Evolutionary conservation across 1,284 basidiomycete genomes (phyloP).

Genomic region (Kalmanozyma brasiliensis): DNA sequence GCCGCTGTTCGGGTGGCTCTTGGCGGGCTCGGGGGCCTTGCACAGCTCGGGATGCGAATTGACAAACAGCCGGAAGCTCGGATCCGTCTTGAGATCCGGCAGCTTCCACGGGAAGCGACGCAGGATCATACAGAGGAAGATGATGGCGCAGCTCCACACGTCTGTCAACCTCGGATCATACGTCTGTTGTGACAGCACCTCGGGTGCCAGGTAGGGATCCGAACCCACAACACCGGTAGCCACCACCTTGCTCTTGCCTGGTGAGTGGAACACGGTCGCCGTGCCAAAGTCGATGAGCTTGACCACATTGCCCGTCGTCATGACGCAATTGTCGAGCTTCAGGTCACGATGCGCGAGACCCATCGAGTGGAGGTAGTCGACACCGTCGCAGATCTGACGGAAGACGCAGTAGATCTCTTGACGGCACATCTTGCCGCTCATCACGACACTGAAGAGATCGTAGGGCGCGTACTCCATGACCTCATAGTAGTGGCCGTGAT

Average conservation of each 20-base stretch:
- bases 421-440: slow-evolving; percentile 98
- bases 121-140: slow-evolving; percentile 99
- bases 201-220: slow-evolving; percentile 97
- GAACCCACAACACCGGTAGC: slow-evolving; percentile 94
- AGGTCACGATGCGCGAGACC: slow-evolving; percentile 97
- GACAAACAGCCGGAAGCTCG: slow-evolving; percentile 90
- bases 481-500: slow-evolving; percentile 89
- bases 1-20: slow-evolving; percentile 14
- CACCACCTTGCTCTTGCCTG: slow-evolving; percentile 73
- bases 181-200: slow-evolving; percentile 81
- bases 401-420: slow-evolving; percentile 99
- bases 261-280: slow-evolving; percentile 98
- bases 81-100: slow-evolving; percentile 91
- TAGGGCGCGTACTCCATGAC: slow-evolving; percentile 98
- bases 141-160: slow-evolving; percentile 98
- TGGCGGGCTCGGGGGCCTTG: slow-evolving; percentile 32
- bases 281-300: slow-evolving; percentile 99
- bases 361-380: slow-evolving; percentile 96
- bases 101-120: slow-evolving; percentile 99
- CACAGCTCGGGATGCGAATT: slow-evolving; percentile 89
- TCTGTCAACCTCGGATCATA: slow-evolving; percentile 98
- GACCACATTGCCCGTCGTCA: slow-evolving; percentile 91
- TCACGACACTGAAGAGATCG: slow-evolving; percentile 98
- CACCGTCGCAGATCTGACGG: slow-evolving; percentile 96
- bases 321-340: slow-evolving; percentile 99